Base-by-base conservation (phyloP, 768 basidiomycete genomes). In the Podaxis sp. region DNA sequence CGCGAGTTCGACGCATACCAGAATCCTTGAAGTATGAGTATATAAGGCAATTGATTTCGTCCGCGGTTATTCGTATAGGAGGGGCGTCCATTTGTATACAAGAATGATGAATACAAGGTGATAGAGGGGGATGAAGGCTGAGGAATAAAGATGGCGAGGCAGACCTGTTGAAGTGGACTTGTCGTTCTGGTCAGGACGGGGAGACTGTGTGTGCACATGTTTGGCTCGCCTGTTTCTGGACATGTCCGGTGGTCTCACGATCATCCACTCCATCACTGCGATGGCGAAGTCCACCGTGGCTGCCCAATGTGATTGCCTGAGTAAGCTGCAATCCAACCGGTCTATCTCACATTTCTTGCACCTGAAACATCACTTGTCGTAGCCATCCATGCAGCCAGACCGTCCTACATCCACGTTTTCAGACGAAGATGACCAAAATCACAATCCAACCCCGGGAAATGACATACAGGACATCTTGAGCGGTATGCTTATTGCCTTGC, bases 21-120 rank as follows among this genome's bases (percentile, higher is more conserved):
- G 91, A 92, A 68, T 95, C 93, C 66, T 87, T 80, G 66, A 95
- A 85, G 70, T 93, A 95, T 1, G 93, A 83, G 73, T 94, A 87
- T 52, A 95, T 88, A 65, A 94, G 84, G 69, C 88, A 91, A 72
- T 95, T 95, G 64, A 95, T 81, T 71, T 94, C 90, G 67, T 93
- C 92, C 40, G 92, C 88, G 44, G 87, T 85, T 65, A 93, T 88
- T 36, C 82, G 80, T 53, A 89, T 82, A 55, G 82, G 81, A 59
- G 80, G 75, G 48, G 74, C 72, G 70, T 80, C 78, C 72, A 75
- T 77, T 65, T 40, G 55, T 17, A 36, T 40, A 19, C 48, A 24
- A 8, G 6, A 26, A 26, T 40, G 9, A 3, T 11, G 39, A 40
- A 40, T 46, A 48, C n/a, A 30, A 17, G 13, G 36, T 52, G 36